These are phyloP conservation scores for Hagleromyces aurorensis DNA, from an alignment of 805 yeast genomes.

Conservation along the genomic window DNA sequence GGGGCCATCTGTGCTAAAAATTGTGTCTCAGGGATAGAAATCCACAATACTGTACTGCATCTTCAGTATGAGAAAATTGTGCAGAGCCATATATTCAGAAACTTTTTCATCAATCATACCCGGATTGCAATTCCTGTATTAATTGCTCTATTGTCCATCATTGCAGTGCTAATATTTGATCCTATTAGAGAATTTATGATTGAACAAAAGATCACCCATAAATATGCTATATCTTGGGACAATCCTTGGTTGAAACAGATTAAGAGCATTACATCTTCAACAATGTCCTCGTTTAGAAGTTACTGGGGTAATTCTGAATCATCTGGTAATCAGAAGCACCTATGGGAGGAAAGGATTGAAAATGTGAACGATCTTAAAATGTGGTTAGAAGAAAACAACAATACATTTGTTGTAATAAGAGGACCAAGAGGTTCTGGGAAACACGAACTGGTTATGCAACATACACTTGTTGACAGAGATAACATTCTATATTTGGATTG, in stretches of 20 bases:
- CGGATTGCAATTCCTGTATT: slow-evolving; percentile 74
- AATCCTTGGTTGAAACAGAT: slow-evolving; percentile 32
- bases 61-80: slow-evolving; percentile 59
- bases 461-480: slow-evolving; percentile 51
- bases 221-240: slow-evolving; percentile 43
- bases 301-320: slow-evolving; percentile 30
- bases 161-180: slow-evolving; percentile 83
- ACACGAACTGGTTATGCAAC: slow-evolving; percentile 62
- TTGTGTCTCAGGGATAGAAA: slow-evolving; percentile 73
- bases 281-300: slow-evolving; percentile 32
- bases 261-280: slow-evolving; percentile 33
- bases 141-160: slow-evolving; percentile 68
- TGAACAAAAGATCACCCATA: slow-evolving; percentile 60
- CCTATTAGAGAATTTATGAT: slow-evolving; percentile 83
- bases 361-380: slow-evolving; percentile 59
- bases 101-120: slow-evolving; percentile 65
- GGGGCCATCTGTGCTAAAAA: slow-evolving; percentile 83
- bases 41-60: slow-evolving; percentile 62
- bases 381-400: slow-evolving; percentile 83
- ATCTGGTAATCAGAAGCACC: slow-evolving; percentile 20
- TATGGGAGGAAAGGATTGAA: slow-evolving; percentile 69
- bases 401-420: slow-evolving; percentile 78
- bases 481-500: slow-evolving; percentile 72
- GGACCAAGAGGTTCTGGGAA: slow-evolving; percentile 98
- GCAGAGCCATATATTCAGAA: slow-evolving; percentile 44